Evolutionary conservation across 148 eudicot species (phyloP), one percentile per base, ranked within the genome.

Genomic region (Chenopodium album): DNA sequence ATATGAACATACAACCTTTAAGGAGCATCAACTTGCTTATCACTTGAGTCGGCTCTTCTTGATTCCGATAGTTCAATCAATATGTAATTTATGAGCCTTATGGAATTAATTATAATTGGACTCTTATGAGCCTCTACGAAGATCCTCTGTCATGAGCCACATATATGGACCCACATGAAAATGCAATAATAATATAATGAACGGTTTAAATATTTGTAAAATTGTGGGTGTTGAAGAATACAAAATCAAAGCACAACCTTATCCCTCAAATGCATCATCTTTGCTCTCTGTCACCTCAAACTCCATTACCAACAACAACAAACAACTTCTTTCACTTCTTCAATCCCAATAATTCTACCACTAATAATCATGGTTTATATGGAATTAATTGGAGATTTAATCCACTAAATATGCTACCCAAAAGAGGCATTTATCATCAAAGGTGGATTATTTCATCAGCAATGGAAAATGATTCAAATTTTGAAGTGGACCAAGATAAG

Each of bases 401-500:
- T 56, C 22, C 62, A 56, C 37, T 63, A 11, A 3, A 11, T 14
- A 29, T 7, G 63, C 82, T 26, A 29, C 31, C 23, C 60, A 66
- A 3, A 37, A 47, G 73, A 37, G 17, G 72, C 44, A 41, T 50
- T 14, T 11, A 14, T 46, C 37, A 63, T 37, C 76, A 31, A 77
- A 66, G 83, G 78, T 29, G 80, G 80, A 62, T 56, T 14, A 52
- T 84, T 76, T 78, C 41, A 22, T 78, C 41, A 22, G 89, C 89
- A 26, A 81, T 71, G 78, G 89, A 88, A 34, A 85, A 78, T 75
- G 93, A 91, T 31, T 85, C 94, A 11, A 82, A 87, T 22, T 92
- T 83, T 72, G 90, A 89, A 81, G 80, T 91, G 0, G 94, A 92
- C 81, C 85, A 83, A 41, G 94, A 90, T 31, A 88, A 89, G 86